phyloP scores from a whole-genome alignment of 306 rosid species.

The Amphicarpaea edgeworthii region DNA sequence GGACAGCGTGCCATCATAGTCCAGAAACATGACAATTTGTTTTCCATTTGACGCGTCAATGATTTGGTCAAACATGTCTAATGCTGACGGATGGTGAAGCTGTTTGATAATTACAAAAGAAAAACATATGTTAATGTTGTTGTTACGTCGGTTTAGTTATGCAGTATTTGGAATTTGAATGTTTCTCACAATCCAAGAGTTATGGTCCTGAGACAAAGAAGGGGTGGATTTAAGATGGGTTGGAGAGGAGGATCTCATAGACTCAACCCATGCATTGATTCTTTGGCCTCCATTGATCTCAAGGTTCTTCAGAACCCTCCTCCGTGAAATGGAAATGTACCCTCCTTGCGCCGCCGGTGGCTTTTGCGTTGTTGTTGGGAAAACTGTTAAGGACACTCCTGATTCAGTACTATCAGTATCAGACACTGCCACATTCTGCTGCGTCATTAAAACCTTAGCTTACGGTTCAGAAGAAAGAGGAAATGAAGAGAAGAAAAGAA shows the following conservation, averaged over 20 bases:
- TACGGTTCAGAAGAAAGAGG: background rate
- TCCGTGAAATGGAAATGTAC: conserved; percentile 63
- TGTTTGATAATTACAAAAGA: conserved; percentile 9
- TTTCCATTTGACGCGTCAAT: conserved; percentile 77
- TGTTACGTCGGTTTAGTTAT: background rate
- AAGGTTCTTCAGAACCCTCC: conserved; percentile 58
- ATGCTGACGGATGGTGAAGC: conserved; percentile 78
- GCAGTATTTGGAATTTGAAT: background rate
- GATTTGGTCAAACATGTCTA: conserved; percentile 77
- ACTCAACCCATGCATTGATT: conserved; percentile 77
- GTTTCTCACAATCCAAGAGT: conserved; percentile 71
- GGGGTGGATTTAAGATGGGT: conserved; percentile 59
- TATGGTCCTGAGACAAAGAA: conserved; percentile 52
- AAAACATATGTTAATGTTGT: background rate
- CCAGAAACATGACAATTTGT: conserved; percentile 82
- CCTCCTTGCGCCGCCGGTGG: conserved; percentile 59
- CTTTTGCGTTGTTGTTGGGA: conserved; percentile 54
- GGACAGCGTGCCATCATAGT: conserved; percentile 86
- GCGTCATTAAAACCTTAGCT: conserved; percentile 58
- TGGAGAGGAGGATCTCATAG: conserved; percentile 87
- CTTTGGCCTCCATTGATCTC: conserved; percentile 73
- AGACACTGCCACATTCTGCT: conserved; percentile 72
- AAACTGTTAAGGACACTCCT: conserved; percentile 49
- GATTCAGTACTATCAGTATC: conserved; percentile 55
- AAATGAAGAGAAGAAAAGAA: background rate